These are phyloP conservation scores for Phoenix dactylifera DNA, from an alignment of 176 grass and related monocot genomes.

Conservation along the genomic window DNA sequence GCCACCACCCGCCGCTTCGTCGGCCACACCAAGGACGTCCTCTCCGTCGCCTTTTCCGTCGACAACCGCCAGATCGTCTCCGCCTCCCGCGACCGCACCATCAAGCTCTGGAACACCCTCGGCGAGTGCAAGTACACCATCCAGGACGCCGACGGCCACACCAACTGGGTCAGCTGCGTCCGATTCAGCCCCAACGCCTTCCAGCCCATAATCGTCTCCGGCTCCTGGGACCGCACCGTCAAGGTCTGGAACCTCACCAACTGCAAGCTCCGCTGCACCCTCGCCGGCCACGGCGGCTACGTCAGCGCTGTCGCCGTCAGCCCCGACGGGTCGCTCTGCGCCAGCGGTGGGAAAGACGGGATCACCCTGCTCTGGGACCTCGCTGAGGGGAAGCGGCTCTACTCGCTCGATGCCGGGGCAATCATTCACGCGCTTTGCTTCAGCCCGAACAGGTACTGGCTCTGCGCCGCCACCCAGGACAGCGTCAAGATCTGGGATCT, in stretches of 20 bases:
- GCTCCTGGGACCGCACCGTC: slow-evolving; percentile 76
- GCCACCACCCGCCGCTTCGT: slow-evolving; percentile 64
- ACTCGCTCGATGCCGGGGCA: slow-evolving; percentile 54
- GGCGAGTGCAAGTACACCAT: slow-evolving; percentile 99
- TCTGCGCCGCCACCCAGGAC: slow-evolving; percentile 78
- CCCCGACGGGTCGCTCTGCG: slow-evolving; percentile 86
- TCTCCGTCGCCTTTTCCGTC: slow-evolving; percentile 82
- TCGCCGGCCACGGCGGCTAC: slow-evolving; percentile 60
- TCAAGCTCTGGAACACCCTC: slow-evolving; percentile 97
- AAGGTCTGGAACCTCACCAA: slow-evolving; percentile 98
- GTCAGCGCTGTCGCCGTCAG: slow-evolving; percentile 77
- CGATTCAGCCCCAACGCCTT: slow-evolving; percentile 59
- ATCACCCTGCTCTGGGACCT: slow-evolving; percentile 76
- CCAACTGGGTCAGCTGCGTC: slow-evolving; percentile 72
- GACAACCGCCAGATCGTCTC: slow-evolving; percentile 97
- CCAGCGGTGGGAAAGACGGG: slow-evolving; percentile 73
- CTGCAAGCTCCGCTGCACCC: slow-evolving; percentile 64
- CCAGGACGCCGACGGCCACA: slow-evolving; percentile 62
- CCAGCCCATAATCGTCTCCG: slow-evolving; percentile 55
- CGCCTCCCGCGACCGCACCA: slow-evolving; percentile 69
- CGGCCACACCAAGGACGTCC: slow-evolving; percentile 80
- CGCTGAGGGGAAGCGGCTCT: slow-evolving; percentile 76
- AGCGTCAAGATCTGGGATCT: slow-evolving; percentile 97
- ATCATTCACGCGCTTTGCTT: slow-evolving; percentile 85
- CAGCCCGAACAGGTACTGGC: slow-evolving; percentile 91